These are phyloP conservation scores for Alternaria ventricosa DNA, from an alignment of 2,329 filamentous ascomycete genomes.

Conservation along the genomic window DNA sequence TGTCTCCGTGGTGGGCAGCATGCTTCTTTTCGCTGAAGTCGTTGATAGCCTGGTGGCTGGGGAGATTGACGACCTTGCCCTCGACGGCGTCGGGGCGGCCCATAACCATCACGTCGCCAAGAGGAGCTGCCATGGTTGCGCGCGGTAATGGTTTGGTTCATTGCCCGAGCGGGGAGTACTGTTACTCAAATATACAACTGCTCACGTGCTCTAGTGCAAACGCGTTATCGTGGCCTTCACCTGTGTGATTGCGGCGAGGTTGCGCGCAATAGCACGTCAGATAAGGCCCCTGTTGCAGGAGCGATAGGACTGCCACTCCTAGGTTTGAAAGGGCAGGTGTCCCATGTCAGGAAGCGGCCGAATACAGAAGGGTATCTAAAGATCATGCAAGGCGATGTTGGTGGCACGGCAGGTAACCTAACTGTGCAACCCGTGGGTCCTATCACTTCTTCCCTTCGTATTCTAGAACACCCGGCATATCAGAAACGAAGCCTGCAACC, in stretches of 20 bases:
- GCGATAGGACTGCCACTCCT: slow-evolving; percentile 2
- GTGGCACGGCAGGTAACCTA: background rate
- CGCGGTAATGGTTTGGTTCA: background rate
- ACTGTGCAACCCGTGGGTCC: background rate
- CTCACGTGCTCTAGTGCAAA: background rate
- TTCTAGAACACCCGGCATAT: background rate
- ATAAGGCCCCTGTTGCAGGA: background rate
- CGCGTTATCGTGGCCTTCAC: slow-evolving; percentile 1
- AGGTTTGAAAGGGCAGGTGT: slow-evolving; percentile 17
- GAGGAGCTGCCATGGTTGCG: slow-evolving; percentile 16
- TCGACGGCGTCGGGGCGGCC: slow-evolving; percentile 12
- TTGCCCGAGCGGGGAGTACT: background rate
- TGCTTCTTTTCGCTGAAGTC: slow-evolving; percentile 19
- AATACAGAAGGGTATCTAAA: background rate
- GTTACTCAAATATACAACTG: background rate
- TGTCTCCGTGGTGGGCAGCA: slow-evolving; percentile 1
- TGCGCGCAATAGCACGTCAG: slow-evolving; percentile 3
- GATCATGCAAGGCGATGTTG: background rate
- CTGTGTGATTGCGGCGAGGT: slow-evolving; percentile 2
- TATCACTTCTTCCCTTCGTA: background rate
- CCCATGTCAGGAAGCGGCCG: background rate
- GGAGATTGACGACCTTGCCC: slow-evolving; percentile 14
- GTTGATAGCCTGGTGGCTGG: slow-evolving; percentile 17
- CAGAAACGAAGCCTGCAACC: background rate
- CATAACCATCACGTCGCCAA: slow-evolving; percentile 17